phyloP scores from a whole-genome alignment of 176 grass and related monocot genomes.

The Coix lacrymajobi region DNA sequence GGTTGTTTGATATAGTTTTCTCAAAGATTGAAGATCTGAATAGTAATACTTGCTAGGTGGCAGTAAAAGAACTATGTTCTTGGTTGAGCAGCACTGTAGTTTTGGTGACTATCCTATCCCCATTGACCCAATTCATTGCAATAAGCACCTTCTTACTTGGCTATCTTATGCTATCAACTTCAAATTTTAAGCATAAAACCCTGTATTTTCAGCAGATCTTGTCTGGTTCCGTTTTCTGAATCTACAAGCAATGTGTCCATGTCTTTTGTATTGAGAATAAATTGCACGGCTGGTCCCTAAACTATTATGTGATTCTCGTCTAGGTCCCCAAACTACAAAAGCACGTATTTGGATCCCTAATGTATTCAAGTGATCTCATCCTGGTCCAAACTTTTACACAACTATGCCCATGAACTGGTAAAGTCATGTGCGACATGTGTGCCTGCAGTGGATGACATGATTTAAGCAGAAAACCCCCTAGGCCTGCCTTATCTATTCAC shows the following conservation, averaged over 20 bases:
- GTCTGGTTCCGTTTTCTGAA: neutral
- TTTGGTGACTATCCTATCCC: neutral
- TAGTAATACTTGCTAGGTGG: neutral
- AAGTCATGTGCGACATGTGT: neutral
- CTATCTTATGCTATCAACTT: neutral
- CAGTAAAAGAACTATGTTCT: neutral
- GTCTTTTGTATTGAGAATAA: neutral
- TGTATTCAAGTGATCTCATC: neutral
- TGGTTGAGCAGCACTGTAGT: neutral
- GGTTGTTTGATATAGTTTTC: slow-evolving; percentile 21
- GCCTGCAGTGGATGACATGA: too few relatives aligned
- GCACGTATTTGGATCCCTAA: neutral
- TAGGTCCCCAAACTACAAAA: neutral
- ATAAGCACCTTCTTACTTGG: neutral
- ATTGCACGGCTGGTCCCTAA: neutral
- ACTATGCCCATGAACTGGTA: neutral
- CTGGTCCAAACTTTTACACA: neutral
- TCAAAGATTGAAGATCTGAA: slow-evolving; percentile 21
- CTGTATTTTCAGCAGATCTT: neutral
- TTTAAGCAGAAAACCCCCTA: too few relatives aligned
- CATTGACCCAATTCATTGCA: neutral
- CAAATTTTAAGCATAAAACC: neutral
- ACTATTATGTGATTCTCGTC: neutral
- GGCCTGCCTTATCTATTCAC: too few relatives aligned
- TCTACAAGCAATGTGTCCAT: neutral